Evolutionary conservation across 805 yeast genomes (phyloP).

Genomic region (Lipomyces sp.): DNA sequence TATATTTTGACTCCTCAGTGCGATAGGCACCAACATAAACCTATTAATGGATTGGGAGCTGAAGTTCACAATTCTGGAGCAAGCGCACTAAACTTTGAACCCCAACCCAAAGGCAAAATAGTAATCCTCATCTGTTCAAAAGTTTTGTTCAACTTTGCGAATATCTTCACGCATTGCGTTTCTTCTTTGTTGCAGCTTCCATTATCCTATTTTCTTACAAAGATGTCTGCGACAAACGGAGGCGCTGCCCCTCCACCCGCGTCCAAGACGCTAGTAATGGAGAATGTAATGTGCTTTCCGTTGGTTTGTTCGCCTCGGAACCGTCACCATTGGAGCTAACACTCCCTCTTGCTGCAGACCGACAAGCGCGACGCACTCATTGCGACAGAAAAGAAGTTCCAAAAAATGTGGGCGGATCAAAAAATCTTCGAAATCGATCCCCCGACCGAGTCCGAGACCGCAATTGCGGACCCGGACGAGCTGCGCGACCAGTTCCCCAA

Average conservation of each 20-base stretch:
- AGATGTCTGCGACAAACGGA: too few species aligned
- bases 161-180: too few species aligned
- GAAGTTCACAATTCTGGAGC: too few species aligned
- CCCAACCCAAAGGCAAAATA: too few species aligned
- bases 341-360: constrained; percentile 54
- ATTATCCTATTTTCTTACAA: too few species aligned
- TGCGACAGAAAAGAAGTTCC: constrained; percentile 84
- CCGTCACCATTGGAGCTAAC: background rate
- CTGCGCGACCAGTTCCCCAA: constrained; percentile 79
- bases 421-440: constrained; percentile 85
- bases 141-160: too few species aligned
- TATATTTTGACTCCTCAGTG: too few species aligned
- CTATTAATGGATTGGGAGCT: too few species aligned
- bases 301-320: background rate
- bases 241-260: constrained; percentile 18
- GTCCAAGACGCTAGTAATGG: constrained; percentile 34
- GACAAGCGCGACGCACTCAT: constrained; percentile 92
- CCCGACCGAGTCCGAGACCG: constrained; percentile 66
- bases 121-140: too few species aligned
- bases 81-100: too few species aligned
- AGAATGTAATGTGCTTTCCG: constrained; percentile 29
- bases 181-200: too few species aligned
- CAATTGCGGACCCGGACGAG: constrained; percentile 60
- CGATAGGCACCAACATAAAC: too few species aligned
- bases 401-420: constrained; percentile 81